Base-by-base conservation (phyloP, 2,329 filamentous ascomycete genomes). In the Trichoderma sp. region DNA sequence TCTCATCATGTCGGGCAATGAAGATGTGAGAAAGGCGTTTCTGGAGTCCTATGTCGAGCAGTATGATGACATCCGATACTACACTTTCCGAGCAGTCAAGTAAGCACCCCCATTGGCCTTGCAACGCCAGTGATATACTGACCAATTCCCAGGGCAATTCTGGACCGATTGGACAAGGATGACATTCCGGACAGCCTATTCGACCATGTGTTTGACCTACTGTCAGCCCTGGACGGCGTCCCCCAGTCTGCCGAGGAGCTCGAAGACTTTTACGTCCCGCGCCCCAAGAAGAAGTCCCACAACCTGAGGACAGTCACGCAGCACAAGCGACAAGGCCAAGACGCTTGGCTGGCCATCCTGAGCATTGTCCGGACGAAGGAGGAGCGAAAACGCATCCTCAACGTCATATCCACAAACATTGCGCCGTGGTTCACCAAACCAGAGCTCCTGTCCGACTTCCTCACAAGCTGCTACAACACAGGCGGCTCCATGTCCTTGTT, bases 381-480 rank as follows among this genome's bases (percentile, higher is more conserved):
- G 17, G 90, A 96, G 74, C 88, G 91, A 59, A 98, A 98, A 75
- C 81, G 82, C 56, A 83, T 97, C 2, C 82, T 99, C 55, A 84
- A 86, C 67, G 84, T 90, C 67, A 89, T 96, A 78, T 88, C 91
- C 2, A 85, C 86, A 48, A 88, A 88, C 41, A 92, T 97, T 70
- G 90, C 91, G 26, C 93, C 94, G 0, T 96, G 92, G 91, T 97
- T 98, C 77, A 85, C 83, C 55, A 91, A 92, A 67, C 90, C 93
- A 1, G 94, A 98, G 73, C 83, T 96, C 47, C 84, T 99, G 41
- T 93, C 97, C 83, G 95, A 99, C 79, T 99, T 98, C 77, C 80
- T 99, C 63, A 97, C 93, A n/a, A 92, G 95, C 78, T 96, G 89
- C 34, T 98, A 96, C 79, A 85, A 97, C 72, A 81, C 88, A 7